Evolutionary conservation across 2,329 filamentous ascomycete species (phyloP), one percentile per base, ranked within the genome.

Genomic region (Aureobasidium leucospermi): DNA sequence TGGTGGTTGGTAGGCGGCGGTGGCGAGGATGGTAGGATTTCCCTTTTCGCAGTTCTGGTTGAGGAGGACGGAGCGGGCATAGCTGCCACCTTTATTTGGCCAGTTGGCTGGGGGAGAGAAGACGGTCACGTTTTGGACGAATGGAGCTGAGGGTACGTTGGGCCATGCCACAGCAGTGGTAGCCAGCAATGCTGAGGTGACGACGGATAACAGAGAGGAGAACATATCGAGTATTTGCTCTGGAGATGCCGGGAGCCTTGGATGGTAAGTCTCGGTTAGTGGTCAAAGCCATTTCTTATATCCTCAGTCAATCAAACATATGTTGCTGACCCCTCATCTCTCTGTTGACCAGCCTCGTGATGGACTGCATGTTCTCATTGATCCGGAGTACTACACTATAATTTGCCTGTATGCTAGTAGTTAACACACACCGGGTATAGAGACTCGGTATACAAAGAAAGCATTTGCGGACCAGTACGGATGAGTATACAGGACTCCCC

Each of bases 1-100:
- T 69, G 78, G 51, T 69, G 76, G 49, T 68, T 81, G 81, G 67
- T 81, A 80, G 63, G 81, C 79, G 78, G 79, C 82, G n/a, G 79
- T 82, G 15, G 78, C 75, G 11, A 82, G 74, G 3, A 82, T 68
- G 6, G 62, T 63, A 32, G 53, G 53, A 10, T 29, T 28, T 39
- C 71, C 69, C 6, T 46, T 59, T 46, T 66, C 65, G 48, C 63
- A 64, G 59, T 75, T 72, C 32, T 77, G 71, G 19, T 75, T 69
- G 53, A 78, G 71, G 48, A 79, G 73, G 8, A 74, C 65, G 29
- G 76, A 79, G 34, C 79, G 78, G 3, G 80, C 79, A 65, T 82
- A 83, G 13, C 81, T 73, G 0, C 77, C 78, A 15, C 79, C 73
- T 28, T 66, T 66, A 16, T 65, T 58, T 6, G 65, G 66, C 60